These are phyloP conservation scores for Maudiozyma pseudohumilis DNA, from an alignment of 805 yeast genomes.

Conservation along the genomic window DNA sequence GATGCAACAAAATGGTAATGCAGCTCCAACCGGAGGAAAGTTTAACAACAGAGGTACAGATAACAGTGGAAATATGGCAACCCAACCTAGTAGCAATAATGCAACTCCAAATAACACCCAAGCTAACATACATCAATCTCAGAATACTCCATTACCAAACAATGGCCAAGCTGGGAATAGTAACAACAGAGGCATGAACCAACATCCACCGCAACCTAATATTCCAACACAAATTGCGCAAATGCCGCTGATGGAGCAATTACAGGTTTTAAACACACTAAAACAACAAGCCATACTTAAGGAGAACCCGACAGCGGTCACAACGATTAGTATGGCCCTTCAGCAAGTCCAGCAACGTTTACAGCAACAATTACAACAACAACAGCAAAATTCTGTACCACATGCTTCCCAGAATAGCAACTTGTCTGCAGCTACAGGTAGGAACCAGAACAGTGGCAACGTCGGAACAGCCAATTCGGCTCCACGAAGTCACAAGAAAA, in stretches of 20 bases:
- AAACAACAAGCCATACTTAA: constrained; percentile 28
- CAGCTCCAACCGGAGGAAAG: background rate
- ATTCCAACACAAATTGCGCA: constrained; percentile 29
- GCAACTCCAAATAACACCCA: constrained; percentile 1
- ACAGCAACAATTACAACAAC: constrained; percentile 14
- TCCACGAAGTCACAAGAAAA: background rate
- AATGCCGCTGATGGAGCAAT: constrained; percentile 25
- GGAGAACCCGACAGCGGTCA: constrained; percentile 23
- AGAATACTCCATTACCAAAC: background rate
- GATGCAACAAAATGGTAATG: constrained; percentile 10
- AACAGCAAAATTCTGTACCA: constrained; percentile 2
- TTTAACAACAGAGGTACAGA: background rate
- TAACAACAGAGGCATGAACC: background rate
- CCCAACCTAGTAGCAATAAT: constrained; percentile 10
- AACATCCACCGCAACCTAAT: constrained; percentile 10
- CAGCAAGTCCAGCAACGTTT: constrained; percentile 24
- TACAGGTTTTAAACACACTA: constrained; percentile 23
- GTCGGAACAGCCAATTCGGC: too few species aligned
- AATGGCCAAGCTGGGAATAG: background rate
- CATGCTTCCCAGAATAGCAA: background rate
- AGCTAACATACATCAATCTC: background rate
- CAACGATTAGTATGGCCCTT: constrained; percentile 24
- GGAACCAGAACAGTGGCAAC: constrained; percentile 2
- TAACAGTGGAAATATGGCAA: background rate
- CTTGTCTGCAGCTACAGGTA: background rate